Base-by-base conservation (phyloP, 225 moss, liverwort and hornwort genomes). In the Marchantia polymorpha region DNA sequence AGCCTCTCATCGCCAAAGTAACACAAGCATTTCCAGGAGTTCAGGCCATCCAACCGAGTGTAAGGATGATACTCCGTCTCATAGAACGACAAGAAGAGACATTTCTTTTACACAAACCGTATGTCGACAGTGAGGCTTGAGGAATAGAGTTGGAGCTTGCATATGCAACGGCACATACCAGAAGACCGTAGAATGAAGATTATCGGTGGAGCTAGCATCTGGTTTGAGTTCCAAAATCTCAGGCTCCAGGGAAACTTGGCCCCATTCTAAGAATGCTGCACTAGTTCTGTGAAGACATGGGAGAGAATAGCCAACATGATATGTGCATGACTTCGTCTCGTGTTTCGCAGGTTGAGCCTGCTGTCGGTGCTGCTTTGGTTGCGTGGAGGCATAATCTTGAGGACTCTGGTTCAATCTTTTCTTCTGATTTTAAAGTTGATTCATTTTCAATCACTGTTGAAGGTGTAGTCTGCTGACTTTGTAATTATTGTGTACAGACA, bases 321-420 rank as follows among this genome's bases (percentile, higher is more conserved):
- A 46, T 20, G 14, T 66, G 22, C 56, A 13, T 56, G 19, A 56
- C 73, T 51, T 52, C 9, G 14, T 56, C 9, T 56, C 52, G 25
- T 73, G 56, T 60, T 76, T 25, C 63, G 46, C 88, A 97, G 96
- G 87, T 92, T 73, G 94, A 95, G 83, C 97, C 94, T 53, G 94
- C 94, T 52, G 84, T 93, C 49, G 97, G 97, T 48, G 89, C 97
- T 89, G 93, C 94, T 8, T 83, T 94, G 88, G 87, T 99, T n/a
- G 97, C 94, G 27, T 99, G 97, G 92, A 90, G 80, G 79, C 91
- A 90, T 68, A 84, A 88, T 48, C 51, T 84, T 73, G 83, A 88
- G 25, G 39, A 67, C 59, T 26, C 29, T 15, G 30, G 39, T 31
- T 5, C 31, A 10, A 12, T 75, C 19, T 22, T 29, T 20, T 75